phyloP scores from a whole-genome alignment of 1,139 yeast genomes.

The Entelexis paramagnoliae region DNA sequence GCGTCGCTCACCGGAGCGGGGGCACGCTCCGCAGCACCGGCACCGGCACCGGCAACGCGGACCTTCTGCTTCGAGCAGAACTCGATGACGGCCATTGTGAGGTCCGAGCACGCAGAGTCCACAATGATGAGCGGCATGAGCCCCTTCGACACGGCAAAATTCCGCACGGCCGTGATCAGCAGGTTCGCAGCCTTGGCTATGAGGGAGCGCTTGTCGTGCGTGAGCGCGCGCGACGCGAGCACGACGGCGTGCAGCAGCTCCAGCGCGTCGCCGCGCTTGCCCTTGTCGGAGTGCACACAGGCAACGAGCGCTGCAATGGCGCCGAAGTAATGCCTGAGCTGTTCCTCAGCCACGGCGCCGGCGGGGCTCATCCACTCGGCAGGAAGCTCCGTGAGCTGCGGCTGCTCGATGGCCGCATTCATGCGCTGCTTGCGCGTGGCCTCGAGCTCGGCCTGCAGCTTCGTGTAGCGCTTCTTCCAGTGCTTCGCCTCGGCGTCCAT shows the following conservation, averaged over 20 bases:
- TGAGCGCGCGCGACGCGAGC: conserved; percentile 35
- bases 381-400: conserved; percentile 10
- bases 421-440: conserved; percentile 1
- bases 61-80: conserved; percentile 28
- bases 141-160: conserved; percentile 53
- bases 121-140: conserved; percentile 62
- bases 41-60: background rate
- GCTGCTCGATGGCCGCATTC: conserved; percentile 10
- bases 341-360: conserved; percentile 10
- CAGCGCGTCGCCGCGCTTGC: conserved; percentile 19
- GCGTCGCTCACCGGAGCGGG: background rate
- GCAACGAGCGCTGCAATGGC: conserved; percentile 18
- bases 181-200: conserved; percentile 66
- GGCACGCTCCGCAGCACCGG: too few species aligned
- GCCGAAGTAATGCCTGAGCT: conserved; percentile 12
- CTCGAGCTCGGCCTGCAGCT: conserved; percentile 29
- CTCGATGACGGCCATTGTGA: conserved; percentile 65
- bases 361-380: background rate
- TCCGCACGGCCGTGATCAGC: conserved; percentile 68
- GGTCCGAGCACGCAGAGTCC: conserved; percentile 69
- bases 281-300: conserved; percentile 13
- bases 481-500: conserved; percentile 32
- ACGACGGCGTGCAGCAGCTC: conserved; percentile 31
- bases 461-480: conserved; percentile 33
- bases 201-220: conserved; percentile 31